phyloP scores from a whole-genome alignment of 1,284 basidiomycete genomes.

The Irpex sp. region DNA sequence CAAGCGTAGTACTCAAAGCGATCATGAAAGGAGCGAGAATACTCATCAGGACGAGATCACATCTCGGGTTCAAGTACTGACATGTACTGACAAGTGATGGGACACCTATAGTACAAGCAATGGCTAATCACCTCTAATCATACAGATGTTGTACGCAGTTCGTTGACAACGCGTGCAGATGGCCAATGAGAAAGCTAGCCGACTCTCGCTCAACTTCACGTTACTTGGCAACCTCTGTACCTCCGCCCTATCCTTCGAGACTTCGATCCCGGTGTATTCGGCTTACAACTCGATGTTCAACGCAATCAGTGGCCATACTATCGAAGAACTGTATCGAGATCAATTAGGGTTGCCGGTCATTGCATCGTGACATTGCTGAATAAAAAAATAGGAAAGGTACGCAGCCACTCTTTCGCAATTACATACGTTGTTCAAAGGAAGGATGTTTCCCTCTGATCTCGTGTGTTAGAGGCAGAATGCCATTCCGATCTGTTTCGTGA shows the following conservation, averaged over 20 bases:
- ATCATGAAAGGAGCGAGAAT: no score
- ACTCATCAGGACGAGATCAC: no score
- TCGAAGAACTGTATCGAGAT: background rate
- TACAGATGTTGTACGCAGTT: background rate
- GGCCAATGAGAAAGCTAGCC: background rate
- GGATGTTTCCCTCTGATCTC: slow-evolving; percentile 80
- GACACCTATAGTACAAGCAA: no score
- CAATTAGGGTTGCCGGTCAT: background rate
- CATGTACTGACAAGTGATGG: no score
- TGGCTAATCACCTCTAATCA: no score
- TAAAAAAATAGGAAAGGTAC: no score
- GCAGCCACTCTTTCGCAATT: background rate
- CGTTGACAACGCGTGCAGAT: background rate
- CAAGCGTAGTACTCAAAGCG: background rate
- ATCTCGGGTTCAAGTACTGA: background rate
- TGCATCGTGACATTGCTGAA: background rate
- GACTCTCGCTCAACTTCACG: background rate
- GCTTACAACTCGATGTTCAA: slow-evolving; percentile 60
- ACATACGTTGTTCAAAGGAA: slow-evolving; percentile 75
- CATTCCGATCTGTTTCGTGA: slow-evolving; percentile 56
- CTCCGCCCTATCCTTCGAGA: background rate
- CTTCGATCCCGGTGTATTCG: slow-evolving; percentile 14
- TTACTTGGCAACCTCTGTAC: background rate
- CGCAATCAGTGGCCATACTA: slow-evolving; percentile 70
- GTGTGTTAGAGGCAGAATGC: slow-evolving; percentile 72